Evolutionary conservation across 2,329 filamentous ascomycete genomes (phyloP), one percentile per base, ranked within the genome.

Genomic region (Colletotrichum sublineola): DNA sequence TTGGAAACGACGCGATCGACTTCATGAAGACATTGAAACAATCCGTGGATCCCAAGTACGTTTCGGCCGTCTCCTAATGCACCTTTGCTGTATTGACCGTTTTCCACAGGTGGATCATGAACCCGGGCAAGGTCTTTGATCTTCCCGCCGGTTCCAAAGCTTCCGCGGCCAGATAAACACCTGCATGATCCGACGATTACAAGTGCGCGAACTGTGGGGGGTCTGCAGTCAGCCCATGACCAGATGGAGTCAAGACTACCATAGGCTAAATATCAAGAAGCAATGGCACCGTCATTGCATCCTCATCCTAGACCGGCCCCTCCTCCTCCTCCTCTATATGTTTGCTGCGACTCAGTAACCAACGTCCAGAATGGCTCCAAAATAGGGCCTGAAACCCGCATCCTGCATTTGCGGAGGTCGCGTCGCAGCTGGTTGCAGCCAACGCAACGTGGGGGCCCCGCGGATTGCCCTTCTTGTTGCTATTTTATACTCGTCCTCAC

Each of bases 121-220:
- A 93, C 74, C 91, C 91, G 1, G 91, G 91, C 8, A 93, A 93
- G 80, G 89, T 93, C 52, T 91, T 93, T 79, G 90, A 92, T 48
- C 66, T 73, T 2, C 70, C 70, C 5, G n/a, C 15, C 1, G 56
- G 55, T 6, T 73, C 66, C 2, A 65, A 33, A 24, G 67, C 70
- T 2, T 29, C 56, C 5, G 66, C 66, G 14, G 55, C 60, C 14
- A 24, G 48, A 8, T 68, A 12, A 52, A 24, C 3, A 36, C 31
- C 9, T 40, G 7, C 33, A 3, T 12, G 5, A 29, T 61, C 14
- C 48, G n/a, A 9, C 42, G 15, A 18, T 62, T 1, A 3, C 15
- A 52, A 11, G 18, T 29, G 48, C 5, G 24, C 12, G 29, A 18
- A 52, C 11, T 52, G n/a, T 11, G n/a, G 50, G 50, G n/a, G 48